Percentiles rank a stretch among this genome's conserved stretches.
Conservation (phyloP, 148 eudicot genomes). For the Vaccinium vitisidaea region DNA sequence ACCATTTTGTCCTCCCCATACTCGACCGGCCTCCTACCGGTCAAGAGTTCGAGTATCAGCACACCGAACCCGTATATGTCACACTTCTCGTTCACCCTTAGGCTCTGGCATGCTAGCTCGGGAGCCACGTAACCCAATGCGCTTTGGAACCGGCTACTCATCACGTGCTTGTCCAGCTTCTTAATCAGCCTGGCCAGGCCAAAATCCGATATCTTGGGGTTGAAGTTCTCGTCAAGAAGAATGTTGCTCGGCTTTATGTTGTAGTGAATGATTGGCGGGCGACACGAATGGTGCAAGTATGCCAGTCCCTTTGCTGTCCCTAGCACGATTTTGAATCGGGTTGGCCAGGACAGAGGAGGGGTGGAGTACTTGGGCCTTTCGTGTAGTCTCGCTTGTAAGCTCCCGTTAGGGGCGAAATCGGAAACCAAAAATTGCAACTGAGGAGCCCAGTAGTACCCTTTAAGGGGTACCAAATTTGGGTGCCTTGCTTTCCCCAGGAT, state of each 20-base stretch:
- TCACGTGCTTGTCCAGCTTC: constrained; percentile 52
- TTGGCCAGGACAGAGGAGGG: constrained; percentile 65
- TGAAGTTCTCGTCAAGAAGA: constrained; percentile 65
- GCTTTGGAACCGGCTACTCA: constrained; percentile 65
- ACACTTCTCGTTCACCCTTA: constrained; percentile 86
- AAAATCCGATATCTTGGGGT: constrained; percentile 77
- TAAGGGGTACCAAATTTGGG: constrained; percentile 56
- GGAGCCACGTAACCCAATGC: constrained; percentile 93
- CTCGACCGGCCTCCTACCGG: constrained; percentile 78
- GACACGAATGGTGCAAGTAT: constrained; percentile 78
- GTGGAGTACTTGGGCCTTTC: constrained; percentile 36
- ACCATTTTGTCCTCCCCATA: constrained; percentile 83
- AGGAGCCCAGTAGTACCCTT: constrained; percentile 96
- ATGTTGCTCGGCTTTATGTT: constrained; percentile 87
- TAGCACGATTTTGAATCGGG: constrained; percentile 64
- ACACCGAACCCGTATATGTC: constrained; percentile 93
- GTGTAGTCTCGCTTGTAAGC: constrained; percentile 66
- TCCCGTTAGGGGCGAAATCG: constrained; percentile 61
- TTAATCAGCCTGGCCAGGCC: constrained; percentile 65
- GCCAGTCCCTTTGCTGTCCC: constrained; percentile 90
- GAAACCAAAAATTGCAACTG: constrained; percentile 76
- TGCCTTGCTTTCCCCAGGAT: constrained; percentile 73
- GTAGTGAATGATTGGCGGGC: constrained; percentile 85
- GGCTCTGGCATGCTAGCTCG: constrained; percentile 82
- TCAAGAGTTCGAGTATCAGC: constrained; percentile 70